phyloP scores from a whole-genome alignment of 2,329 filamentous ascomycete species.

The Helotiales sp. region DNA sequence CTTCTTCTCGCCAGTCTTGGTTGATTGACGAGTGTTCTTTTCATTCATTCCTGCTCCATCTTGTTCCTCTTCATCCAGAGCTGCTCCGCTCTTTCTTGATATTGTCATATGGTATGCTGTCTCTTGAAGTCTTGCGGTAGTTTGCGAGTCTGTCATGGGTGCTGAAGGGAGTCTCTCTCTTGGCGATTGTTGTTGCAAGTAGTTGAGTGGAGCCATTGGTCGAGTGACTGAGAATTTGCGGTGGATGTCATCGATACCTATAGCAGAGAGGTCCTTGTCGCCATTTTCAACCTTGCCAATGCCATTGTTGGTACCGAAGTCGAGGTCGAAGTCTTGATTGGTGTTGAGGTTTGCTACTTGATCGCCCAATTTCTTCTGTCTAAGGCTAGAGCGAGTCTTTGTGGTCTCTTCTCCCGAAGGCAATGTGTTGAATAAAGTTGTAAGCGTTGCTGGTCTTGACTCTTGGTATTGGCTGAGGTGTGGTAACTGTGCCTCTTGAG shows the following conservation, averaged over 20 bases:
- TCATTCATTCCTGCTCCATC: neutral
- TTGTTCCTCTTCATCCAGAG: neutral
- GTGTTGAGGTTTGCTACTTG: neutral
- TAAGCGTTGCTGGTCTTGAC: neutral
- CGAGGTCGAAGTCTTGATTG: neutral
- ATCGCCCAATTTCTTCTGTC: neutral
- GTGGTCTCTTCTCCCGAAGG: neutral
- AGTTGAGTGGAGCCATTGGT: neutral
- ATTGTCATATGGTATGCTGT: neutral
- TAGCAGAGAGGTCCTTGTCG: neutral
- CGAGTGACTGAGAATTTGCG: neutral
- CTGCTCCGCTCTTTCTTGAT: neutral
- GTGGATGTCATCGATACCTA: neutral
- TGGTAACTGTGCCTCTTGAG: neutral
- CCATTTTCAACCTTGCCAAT: too few species aligned
- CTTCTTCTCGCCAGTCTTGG: neutral
- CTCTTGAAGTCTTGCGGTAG: neutral
- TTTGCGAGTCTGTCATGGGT: too few species aligned
- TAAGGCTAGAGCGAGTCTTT: neutral
- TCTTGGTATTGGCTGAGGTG: neutral
- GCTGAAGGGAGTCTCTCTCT: too few species aligned
- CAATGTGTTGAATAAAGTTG: neutral
- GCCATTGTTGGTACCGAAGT: neutral
- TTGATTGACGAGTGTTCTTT: neutral
- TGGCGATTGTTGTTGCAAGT: neutral